phyloP scores from a whole-genome alignment of 345 rosid species.

The Gossypioides kirkii region DNA sequence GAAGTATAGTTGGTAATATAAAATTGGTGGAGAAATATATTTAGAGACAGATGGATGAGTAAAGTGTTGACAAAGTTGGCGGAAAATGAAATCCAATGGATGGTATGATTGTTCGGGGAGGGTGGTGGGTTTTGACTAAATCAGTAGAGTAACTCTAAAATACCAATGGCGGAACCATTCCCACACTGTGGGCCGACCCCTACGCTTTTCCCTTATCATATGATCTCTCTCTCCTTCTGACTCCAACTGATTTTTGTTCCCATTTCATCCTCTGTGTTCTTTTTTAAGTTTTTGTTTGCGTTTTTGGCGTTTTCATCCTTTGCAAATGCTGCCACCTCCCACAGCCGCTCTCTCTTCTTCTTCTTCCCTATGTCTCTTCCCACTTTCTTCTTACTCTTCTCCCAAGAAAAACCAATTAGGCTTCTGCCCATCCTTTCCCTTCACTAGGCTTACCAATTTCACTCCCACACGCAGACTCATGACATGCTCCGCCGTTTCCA shows the following conservation, averaged over 20 bases:
- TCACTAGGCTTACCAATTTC: neutral
- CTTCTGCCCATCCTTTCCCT: neutral
- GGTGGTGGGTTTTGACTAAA: neutral
- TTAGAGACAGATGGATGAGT: neutral
- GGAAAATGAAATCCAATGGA: neutral
- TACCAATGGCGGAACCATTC: neutral
- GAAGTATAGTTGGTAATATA: neutral
- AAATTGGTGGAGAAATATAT: too few relatives aligned
- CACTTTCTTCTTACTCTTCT: conserved; percentile 8
- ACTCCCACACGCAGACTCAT: neutral
- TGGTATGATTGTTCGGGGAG: neutral
- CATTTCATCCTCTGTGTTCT: neutral
- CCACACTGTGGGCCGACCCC: neutral
- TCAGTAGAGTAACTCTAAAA: neutral
- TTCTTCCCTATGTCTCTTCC: conserved; percentile 9
- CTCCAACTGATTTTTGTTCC: neutral
- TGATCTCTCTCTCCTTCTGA: neutral
- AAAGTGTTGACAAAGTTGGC: neutral
- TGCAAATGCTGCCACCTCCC: conserved; percentile 20
- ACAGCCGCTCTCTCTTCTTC: conserved; percentile 15
- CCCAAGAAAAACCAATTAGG: conserved; percentile 5
- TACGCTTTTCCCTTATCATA: neutral
- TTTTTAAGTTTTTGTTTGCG: too few relatives aligned
- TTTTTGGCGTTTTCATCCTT: neutral
- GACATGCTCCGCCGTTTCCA: conserved; percentile 44